Percentiles rank a stretch among this genome's conserved stretches.
Conservation (phyloP, 805 yeast genomes). For the Metschnikowia shivogae region DNA sequence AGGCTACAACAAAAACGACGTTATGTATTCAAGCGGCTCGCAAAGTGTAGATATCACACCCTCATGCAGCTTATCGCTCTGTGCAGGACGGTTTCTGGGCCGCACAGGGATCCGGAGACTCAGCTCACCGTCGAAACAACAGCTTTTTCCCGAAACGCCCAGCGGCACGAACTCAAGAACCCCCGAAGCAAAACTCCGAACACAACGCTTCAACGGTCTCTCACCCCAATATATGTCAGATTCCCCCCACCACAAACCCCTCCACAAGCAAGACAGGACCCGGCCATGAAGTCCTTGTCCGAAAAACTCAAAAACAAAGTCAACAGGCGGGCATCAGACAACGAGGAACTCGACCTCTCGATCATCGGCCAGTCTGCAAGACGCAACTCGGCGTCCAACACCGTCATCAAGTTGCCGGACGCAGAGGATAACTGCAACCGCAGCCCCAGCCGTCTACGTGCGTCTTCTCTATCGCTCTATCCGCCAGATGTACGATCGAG, state of each 20-base stretch:
- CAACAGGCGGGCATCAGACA: constrained; percentile 25
- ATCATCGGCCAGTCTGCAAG: constrained; percentile 13
- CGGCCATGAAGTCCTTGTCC: constrained; percentile 12
- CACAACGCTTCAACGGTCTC: background rate
- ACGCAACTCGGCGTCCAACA: constrained; percentile 21
- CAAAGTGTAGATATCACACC: background rate
- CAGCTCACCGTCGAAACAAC: no score
- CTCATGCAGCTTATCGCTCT: constrained; percentile 2
- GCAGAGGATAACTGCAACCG: background rate
- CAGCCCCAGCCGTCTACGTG: constrained; percentile 5
- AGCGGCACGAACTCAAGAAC: no score
- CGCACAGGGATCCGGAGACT: background rate
- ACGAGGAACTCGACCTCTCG: constrained; percentile 21
- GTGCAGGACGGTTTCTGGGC: background rate
- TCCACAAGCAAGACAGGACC: background rate
- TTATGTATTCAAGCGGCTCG: no score
- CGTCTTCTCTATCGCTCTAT: constrained; percentile 7
- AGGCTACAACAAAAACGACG: no score
- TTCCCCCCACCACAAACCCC: background rate
- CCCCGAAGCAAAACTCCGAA: no score
- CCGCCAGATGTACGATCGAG: constrained; percentile 12
- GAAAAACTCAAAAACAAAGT: constrained; percentile 29
- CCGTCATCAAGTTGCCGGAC: constrained; percentile 21
- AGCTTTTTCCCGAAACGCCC: no score
- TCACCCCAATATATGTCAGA: background rate